A percentile compares a stretch with the other conserved stretches of the same genome.
These are phyloP conservation scores for Rhodotorula sphaerocarpa DNA, from an alignment of 768 basidiomycete species.

Conservation along the genomic window DNA sequence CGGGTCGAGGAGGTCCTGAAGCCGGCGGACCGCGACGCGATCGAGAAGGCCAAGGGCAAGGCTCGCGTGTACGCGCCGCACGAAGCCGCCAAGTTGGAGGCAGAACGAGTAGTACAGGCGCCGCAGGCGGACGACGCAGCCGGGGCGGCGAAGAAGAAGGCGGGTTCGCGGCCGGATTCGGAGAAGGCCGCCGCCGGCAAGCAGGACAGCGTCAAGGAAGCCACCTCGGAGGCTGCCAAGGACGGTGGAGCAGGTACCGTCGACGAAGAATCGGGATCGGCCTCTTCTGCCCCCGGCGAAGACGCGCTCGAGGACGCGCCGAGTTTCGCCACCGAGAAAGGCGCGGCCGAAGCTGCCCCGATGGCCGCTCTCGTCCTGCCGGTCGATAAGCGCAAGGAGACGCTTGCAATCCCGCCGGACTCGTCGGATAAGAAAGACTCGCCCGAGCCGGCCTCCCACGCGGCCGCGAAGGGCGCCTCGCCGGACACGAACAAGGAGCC, in stretches of 20 bases:
- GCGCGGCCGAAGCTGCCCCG: slow-evolving; percentile 10
- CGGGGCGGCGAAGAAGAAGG: no score
- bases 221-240: neutral
- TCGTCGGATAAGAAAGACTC: neutral
- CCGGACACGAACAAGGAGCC: neutral
- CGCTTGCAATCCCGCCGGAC: neutral
- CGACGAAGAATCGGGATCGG: no score
- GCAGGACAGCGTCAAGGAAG: no score
- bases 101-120: neutral
- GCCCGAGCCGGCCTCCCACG: neutral
- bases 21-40: neutral
- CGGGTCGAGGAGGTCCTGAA: neutral
- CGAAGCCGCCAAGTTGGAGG: neutral
- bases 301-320: slow-evolving; percentile 13
- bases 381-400: neutral
- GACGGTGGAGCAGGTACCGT: neutral
- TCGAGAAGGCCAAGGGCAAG: neutral
- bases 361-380: slow-evolving; percentile 12
- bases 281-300: neutral
- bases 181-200: no score
- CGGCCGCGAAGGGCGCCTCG: neutral
- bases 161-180: no score
- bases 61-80: neutral
- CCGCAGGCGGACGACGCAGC: no score
- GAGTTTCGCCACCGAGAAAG: slow-evolving; percentile 8